phyloP scores from a whole-genome alignment of 2,329 filamentous ascomycete species.

The Aphanoascus verrucosus region DNA sequence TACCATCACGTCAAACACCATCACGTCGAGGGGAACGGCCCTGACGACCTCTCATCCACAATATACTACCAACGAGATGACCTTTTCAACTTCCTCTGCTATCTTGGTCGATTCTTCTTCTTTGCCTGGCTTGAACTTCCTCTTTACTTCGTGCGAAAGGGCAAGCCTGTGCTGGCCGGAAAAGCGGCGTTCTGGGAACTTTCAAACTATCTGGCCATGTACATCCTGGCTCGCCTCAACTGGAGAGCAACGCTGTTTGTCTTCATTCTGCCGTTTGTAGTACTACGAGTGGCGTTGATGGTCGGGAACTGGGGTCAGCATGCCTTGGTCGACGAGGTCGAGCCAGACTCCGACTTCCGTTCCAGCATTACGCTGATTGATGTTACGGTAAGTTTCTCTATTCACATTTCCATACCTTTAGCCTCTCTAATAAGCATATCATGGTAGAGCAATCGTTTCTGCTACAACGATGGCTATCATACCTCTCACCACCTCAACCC shows the following conservation, averaged over 20 bases:
- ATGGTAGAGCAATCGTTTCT: conserved; percentile 63
- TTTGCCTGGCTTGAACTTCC: conserved; percentile 66
- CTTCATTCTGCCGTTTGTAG: conserved; percentile 53
- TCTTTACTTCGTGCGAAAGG: conserved; percentile 57
- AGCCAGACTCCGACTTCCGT: conserved; percentile 66
- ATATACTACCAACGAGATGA: conserved; percentile 66
- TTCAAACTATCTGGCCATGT: conserved; percentile 44
- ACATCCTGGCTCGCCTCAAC: conserved; percentile 43
- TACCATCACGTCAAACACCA: conserved; percentile 83
- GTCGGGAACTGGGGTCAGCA: conserved; percentile 78
- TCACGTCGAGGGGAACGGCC: conserved; percentile 71
- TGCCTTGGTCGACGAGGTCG: conserved; percentile 63
- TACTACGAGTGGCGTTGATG: conserved; percentile 64
- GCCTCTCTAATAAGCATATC: not conserved
- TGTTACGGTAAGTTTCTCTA: conserved; percentile 50
- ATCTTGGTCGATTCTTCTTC: conserved; percentile 62
- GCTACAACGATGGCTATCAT: conserved; percentile 75
- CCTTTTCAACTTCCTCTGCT: conserved; percentile 55
- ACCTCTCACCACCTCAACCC: conserved; percentile 73
- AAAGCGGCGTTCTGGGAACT: conserved; percentile 54
- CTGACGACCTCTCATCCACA: conserved; percentile 64
- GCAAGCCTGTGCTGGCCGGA: conserved; percentile 45
- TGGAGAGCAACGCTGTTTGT: conserved; percentile 51
- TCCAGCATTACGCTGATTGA: conserved; percentile 73
- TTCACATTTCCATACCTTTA: not conserved